phyloP scores from a whole-genome alignment of 306 rosid genomes.

The Trifolium pratense region DNA sequence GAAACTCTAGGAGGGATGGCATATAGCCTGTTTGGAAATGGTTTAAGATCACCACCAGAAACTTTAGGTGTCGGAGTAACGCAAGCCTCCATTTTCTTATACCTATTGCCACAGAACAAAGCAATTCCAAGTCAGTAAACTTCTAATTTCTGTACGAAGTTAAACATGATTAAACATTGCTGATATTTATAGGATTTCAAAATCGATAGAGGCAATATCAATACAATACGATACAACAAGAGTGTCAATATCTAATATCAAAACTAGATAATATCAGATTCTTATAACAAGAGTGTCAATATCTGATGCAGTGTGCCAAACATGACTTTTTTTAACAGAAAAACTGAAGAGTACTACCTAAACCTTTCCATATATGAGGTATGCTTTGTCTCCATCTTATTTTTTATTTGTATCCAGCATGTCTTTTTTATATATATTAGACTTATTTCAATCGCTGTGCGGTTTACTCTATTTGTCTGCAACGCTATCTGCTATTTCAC shows the following conservation, averaged over 20 bases:
- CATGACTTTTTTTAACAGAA: too few relatives aligned
- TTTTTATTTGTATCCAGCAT: too few relatives aligned
- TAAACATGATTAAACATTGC: background rate
- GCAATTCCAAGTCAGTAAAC: slow-evolving; percentile 31
- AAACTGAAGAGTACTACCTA: too few relatives aligned
- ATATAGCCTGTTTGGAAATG: slow-evolving; percentile 77
- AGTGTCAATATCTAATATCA: background rate
- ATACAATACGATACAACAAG: slow-evolving; percentile 7
- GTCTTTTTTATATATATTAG: too few relatives aligned
- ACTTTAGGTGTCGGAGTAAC: slow-evolving; percentile 69
- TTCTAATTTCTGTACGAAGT: slow-evolving; percentile 4
- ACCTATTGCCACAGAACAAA: slow-evolving; percentile 63
- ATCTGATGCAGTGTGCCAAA: too few relatives aligned
- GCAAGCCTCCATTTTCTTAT: slow-evolving; percentile 87
- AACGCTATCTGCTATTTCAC: too few relatives aligned
- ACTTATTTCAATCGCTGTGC: background rate
- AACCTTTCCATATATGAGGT: too few relatives aligned
- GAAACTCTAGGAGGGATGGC: slow-evolving; percentile 83
- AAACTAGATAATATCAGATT: background rate
- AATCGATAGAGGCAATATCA: slow-evolving; percentile 16
- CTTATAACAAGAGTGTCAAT: too few relatives aligned
- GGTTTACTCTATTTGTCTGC: background rate
- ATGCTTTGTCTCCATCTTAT: background rate
- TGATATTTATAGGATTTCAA: slow-evolving; percentile 26
- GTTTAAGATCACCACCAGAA: slow-evolving; percentile 56